Percentiles rank a stretch among this genome's conserved stretches.
Conservation (phyloP, 768 basidiomycete species). For the Lactarius tabidus region DNA sequence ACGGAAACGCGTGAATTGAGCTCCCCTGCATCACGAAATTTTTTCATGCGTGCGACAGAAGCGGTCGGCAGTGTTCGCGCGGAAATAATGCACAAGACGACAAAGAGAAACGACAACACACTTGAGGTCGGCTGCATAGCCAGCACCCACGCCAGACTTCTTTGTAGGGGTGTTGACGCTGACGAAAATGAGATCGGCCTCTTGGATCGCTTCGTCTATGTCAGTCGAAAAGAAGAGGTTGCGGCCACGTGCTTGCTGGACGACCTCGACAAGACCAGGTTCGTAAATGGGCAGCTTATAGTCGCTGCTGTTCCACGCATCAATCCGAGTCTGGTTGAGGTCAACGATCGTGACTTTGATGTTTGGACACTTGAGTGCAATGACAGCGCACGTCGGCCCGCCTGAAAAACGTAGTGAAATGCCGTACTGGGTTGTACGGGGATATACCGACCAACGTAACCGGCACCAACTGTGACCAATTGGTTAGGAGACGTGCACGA, state of each 20-base stretch:
- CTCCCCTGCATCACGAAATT: background rate
- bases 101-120: constrained; percentile 38
- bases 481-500: constrained; percentile 21
- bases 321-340: constrained; percentile 89
- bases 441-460: constrained; percentile 77
- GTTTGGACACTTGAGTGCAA: constrained; percentile 89
- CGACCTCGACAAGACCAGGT: constrained; percentile 90
- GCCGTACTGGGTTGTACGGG: background rate
- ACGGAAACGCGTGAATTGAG: background rate
- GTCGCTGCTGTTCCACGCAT: constrained; percentile 92
- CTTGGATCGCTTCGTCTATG: constrained; percentile 86
- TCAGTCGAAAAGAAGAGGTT: constrained; percentile 98
- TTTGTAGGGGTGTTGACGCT: constrained; percentile 99
- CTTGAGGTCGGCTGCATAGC: constrained; percentile 98
- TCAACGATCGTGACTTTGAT: constrained; percentile 97
- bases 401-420: constrained; percentile 42
- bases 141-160: constrained; percentile 95
- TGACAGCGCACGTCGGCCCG: constrained; percentile 93
- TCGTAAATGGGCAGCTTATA: constrained; percentile 94
- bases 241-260: constrained; percentile 80
- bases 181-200: constrained; percentile 98
- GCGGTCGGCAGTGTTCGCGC: background rate
- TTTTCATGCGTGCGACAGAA: background rate
- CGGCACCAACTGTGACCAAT: constrained; percentile 64
- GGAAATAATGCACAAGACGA: background rate